phyloP scores from a whole-genome alignment of 768 basidiomycete genomes.

The Tulasnella sp. region DNA sequence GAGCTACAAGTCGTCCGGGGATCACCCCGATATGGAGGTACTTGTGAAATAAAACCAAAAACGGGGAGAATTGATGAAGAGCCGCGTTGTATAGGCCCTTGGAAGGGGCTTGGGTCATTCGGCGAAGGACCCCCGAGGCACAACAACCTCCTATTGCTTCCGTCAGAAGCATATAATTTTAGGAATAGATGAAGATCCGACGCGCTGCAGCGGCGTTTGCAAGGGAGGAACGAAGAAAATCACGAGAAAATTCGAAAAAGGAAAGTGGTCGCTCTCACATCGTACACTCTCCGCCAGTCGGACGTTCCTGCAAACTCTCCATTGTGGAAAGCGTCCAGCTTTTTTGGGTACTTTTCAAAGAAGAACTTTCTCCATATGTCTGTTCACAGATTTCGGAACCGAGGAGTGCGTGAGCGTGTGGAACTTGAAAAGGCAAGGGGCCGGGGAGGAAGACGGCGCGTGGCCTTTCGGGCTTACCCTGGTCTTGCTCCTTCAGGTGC shows the following conservation, averaged over 20 bases:
- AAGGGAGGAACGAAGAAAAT: neutral
- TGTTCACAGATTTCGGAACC: slow-evolving; percentile 32
- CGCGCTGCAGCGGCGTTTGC: neutral
- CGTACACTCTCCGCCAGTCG: slow-evolving; percentile 53
- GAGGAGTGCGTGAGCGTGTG: neutral
- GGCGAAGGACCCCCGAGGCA: neutral
- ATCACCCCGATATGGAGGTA: neutral
- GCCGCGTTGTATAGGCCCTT: neutral
- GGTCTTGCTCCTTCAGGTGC: slow-evolving; percentile 16
- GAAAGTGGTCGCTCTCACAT: neutral
- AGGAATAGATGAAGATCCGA: neutral
- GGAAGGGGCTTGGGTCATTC: neutral
- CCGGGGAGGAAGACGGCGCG: neutral
- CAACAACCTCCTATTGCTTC: neutral
- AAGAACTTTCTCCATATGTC: slow-evolving; percentile 40
- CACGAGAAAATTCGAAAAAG: neutral
- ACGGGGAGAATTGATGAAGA: neutral
- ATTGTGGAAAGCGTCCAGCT: slow-evolving; percentile 41
- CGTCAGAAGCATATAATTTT: neutral
- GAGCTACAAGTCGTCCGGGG: neutral
- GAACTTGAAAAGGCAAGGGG: too few species aligned
- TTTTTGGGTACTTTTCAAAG: slow-evolving; percentile 50
- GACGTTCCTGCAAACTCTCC: slow-evolving; percentile 38
- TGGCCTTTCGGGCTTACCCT: slow-evolving; percentile 5
- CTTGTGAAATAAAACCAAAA: neutral